A percentile compares a stretch with the other conserved stretches of the same genome.
phyloP scores from a whole-genome alignment of 2,329 filamentous ascomycete species.

The Trichoderma sp. region DNA sequence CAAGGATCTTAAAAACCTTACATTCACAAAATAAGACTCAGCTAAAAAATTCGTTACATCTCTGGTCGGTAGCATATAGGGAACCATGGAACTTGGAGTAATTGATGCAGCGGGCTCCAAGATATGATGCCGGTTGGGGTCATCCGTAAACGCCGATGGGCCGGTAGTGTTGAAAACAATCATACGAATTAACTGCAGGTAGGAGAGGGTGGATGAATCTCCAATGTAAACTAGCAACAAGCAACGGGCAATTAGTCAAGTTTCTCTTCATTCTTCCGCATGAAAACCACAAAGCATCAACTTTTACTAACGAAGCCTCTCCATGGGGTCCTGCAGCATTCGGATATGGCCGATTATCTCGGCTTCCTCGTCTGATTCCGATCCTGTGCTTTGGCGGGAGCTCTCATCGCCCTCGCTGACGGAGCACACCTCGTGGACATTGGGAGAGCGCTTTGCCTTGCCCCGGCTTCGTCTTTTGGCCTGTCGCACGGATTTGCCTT shows the following conservation, averaged over 20 bases:
- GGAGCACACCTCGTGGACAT: background rate
- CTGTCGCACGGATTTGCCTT: background rate
- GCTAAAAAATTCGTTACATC: conserved; percentile 50
- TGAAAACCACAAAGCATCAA: background rate
- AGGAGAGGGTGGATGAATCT: conserved; percentile 63
- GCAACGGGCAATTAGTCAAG: conserved; percentile 25
- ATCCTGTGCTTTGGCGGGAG: conserved; percentile 42
- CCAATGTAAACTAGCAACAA: conserved; percentile 56
- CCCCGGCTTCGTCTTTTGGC: conserved; percentile 12
- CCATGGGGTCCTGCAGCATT: conserved; percentile 62
- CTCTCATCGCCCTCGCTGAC: conserved; percentile 19
- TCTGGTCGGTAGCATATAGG: conserved; percentile 51
- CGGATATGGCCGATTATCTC: conserved; percentile 56
- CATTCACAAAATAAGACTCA: conserved; percentile 61
- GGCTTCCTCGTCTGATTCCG: conserved; percentile 52
- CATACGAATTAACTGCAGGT: conserved; percentile 61
- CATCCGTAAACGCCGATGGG: conserved; percentile 57
- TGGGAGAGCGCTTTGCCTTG: background rate
- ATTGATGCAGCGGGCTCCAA: conserved; percentile 56
- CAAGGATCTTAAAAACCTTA: conserved; percentile 34
- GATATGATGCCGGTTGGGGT: conserved; percentile 58
- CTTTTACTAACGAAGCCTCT: conserved; percentile 53
- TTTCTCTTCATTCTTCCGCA: background rate
- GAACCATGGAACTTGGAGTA: conserved; percentile 31
- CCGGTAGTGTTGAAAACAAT: conserved; percentile 59